Evolutionary conservation across 192 early-diverging fungal species (phyloP).

Genomic region (Phycomyces nitens): DNA sequence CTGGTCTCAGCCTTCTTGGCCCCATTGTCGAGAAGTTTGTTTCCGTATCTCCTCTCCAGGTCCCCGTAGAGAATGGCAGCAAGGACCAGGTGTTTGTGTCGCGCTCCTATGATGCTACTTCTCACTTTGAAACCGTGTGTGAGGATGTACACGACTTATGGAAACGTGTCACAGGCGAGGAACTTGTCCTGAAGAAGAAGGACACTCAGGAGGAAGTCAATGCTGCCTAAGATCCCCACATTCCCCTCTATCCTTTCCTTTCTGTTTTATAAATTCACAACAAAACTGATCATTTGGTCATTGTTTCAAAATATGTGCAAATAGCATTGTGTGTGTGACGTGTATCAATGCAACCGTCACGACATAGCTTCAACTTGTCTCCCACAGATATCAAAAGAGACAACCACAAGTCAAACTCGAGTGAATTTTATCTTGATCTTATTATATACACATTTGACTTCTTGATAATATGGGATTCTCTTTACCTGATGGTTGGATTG

Average conservation of each 20-base stretch:
- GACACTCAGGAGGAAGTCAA: neutral
- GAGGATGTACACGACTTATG: conserved; percentile 96
- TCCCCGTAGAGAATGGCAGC: conserved; percentile 81
- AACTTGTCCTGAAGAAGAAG: conserved; percentile 59
- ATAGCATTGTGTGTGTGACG: too few relatives aligned
- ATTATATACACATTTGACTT: neutral
- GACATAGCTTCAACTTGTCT: too few relatives aligned
- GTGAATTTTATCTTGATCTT: too few relatives aligned
- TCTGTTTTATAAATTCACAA: too few relatives aligned
- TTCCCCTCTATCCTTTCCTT: too few relatives aligned
- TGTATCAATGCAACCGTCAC: too few relatives aligned
- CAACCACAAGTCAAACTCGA: too few relatives aligned
- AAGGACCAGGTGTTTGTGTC: conserved; percentile 85
- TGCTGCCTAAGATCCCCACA: neutral
- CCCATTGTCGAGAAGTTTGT: conserved; percentile 91
- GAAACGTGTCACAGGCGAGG: conserved; percentile 71
- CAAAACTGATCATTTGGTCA: too few relatives aligned
- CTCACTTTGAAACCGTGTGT: conserved; percentile 98
- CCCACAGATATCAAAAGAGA: too few relatives aligned
- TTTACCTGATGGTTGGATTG: conserved; percentile 16
- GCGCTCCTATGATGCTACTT: conserved; percentile 97
- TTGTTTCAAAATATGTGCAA: too few relatives aligned
- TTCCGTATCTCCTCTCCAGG: conserved; percentile 76
- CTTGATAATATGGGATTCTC: neutral
- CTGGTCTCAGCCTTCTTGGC: conserved; percentile 87